Conservation (phyloP, 2,329 filamentous ascomycete species). For the Scedosporium boydii region DNA sequence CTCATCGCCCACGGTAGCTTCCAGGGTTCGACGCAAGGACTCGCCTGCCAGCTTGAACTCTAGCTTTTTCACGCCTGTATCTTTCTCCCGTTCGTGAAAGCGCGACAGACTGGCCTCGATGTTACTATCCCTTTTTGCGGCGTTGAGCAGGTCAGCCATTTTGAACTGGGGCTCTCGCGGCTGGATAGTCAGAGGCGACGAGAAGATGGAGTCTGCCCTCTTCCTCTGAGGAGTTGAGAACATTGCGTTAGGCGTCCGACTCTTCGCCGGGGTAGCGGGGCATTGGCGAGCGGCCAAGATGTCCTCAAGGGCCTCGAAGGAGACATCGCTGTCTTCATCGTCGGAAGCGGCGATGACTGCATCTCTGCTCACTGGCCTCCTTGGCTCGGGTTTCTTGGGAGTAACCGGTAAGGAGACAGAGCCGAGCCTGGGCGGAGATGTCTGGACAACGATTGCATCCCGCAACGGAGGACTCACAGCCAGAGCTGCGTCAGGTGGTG, state of each 20-base stretch:
- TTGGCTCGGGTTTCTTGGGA: not conserved
- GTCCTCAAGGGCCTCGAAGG: conserved; percentile 2
- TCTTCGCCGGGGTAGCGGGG: not conserved
- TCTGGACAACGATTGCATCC: not conserved
- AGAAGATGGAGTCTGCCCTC: not conserved
- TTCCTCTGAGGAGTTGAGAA: not conserved
- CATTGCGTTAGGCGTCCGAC: not conserved
- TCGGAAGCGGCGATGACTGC: conserved; percentile 4
- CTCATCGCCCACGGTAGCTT: conserved; percentile 7
- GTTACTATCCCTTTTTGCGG: conserved; percentile 49
- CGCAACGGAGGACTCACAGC: not conserved
- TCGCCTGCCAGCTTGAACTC: conserved; percentile 4
- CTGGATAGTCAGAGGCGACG: conserved; percentile 4
- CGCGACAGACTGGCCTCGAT: conserved; percentile 42
- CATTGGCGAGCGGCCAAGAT: not conserved
- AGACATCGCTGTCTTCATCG: conserved; percentile 6
- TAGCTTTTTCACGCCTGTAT: not conserved
- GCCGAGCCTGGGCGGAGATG: not conserved
- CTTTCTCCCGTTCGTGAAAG: not conserved
- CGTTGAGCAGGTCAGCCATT: conserved; percentile 50
- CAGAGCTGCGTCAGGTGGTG: not conserved
- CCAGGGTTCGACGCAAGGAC: conserved; percentile 4
- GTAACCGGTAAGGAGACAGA: not conserved
- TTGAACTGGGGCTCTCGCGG: conserved; percentile 32
- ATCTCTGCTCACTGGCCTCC: conserved; percentile 2